Evolutionary conservation across 2,329 filamentous ascomycete species (phyloP).

Genomic region (Coniosporium tulheliwenetii): DNA sequence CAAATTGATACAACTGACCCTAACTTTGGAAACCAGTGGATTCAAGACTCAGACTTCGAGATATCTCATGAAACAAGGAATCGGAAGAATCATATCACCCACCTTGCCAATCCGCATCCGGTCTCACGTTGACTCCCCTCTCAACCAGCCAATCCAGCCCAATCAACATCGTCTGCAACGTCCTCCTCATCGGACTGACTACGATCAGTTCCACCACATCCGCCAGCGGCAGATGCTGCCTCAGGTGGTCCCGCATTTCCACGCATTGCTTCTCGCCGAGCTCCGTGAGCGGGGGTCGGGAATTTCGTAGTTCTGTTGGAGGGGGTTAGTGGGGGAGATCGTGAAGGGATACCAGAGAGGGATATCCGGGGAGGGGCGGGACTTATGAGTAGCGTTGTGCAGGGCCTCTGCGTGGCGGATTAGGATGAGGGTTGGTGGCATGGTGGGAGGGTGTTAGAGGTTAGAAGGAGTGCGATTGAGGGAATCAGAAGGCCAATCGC

Average conservation of each 20-base stretch:
- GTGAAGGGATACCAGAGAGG: neutral
- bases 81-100: too few species aligned
- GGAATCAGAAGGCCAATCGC: too few species aligned
- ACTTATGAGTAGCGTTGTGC: conserved; percentile 24
- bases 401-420: conserved; percentile 29
- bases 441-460: conserved; percentile 4
- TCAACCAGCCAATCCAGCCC: conserved; percentile 44
- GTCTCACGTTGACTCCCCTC: conserved; percentile 36
- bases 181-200: conserved; percentile 46
- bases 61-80: too few species aligned
- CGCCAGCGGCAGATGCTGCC: conserved; percentile 17
- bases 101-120: conserved; percentile 52
- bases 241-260: conserved; percentile 21
- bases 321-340: conserved; percentile 1
- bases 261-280: conserved; percentile 24
- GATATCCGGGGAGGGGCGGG: neutral
- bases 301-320: conserved; percentile 19
- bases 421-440: conserved; percentile 29
- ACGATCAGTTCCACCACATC: conserved; percentile 38
- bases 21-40: too few species aligned
- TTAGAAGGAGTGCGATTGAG: too few species aligned
- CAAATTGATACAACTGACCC: too few species aligned
- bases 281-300: conserved; percentile 26
- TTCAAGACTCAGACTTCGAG: too few species aligned
- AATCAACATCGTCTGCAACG: conserved; percentile 43